These are phyloP conservation scores for Colletotrichum sp. DNA, from an alignment of 2,329 filamentous ascomycete species.

Conservation along the genomic window DNA sequence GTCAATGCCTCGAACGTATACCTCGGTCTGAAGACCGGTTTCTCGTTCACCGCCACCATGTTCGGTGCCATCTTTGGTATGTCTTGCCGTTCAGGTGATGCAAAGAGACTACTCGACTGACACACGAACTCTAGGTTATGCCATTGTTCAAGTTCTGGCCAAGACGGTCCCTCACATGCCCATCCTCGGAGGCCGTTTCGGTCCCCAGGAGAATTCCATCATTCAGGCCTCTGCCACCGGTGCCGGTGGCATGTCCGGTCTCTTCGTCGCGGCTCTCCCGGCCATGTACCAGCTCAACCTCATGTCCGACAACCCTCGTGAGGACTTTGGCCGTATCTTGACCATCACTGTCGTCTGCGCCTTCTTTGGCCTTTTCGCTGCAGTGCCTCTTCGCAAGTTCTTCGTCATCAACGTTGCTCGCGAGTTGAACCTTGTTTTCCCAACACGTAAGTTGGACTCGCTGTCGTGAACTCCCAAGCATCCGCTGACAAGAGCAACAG, in stretches of 20 bases:
- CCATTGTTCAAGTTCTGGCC: constrained; percentile 35
- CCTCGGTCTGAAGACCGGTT: constrained; percentile 60
- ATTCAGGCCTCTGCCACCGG: constrained; percentile 65
- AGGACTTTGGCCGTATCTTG: constrained; percentile 63
- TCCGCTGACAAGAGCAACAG: background rate
- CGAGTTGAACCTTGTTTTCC: constrained; percentile 65
- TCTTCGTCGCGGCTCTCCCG: constrained; percentile 67
- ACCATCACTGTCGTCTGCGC: constrained; percentile 66
- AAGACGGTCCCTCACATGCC: constrained; percentile 48
- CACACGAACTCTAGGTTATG: constrained; percentile 49
- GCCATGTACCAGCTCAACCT: constrained; percentile 63
- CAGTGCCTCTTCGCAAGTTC: constrained; percentile 68
- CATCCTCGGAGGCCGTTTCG: constrained; percentile 58
- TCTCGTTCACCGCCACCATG: constrained; percentile 52
- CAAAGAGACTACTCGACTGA: background rate
- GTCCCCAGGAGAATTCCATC: constrained; percentile 67
- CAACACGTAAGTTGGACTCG: constrained; percentile 36
- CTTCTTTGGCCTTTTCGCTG: constrained; percentile 69
- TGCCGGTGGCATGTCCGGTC: constrained; percentile 59
- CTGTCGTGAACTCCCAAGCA: background rate
- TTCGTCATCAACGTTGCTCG: constrained; percentile 70
- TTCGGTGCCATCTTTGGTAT: constrained; percentile 64
- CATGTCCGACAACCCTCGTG: constrained; percentile 51
- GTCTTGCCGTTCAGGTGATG: constrained; percentile 39
- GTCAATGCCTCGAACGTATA: constrained; percentile 69